phyloP scores from a whole-genome alignment of 371 early-diverging fungal species.

The Mycotypha africana region DNA sequence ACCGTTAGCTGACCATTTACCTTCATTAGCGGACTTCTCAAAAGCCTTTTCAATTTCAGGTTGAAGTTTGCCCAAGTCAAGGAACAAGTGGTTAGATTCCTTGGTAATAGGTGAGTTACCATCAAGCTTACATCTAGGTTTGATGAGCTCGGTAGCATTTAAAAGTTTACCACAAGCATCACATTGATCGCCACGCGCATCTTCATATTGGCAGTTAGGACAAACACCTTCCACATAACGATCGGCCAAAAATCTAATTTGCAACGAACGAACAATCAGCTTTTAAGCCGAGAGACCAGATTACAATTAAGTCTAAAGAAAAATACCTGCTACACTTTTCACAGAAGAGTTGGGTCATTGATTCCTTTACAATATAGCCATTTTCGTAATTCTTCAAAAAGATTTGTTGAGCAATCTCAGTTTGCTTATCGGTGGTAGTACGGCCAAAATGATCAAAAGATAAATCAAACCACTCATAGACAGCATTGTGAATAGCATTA shows the following conservation, averaged over 20 bases:
- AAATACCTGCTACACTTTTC: constrained; percentile 77
- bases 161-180: constrained; percentile 94
- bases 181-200: constrained; percentile 99
- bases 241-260: constrained; percentile 93
- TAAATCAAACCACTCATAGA: constrained; percentile 97
- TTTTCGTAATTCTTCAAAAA: constrained; percentile 80
- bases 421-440: constrained; percentile 91
- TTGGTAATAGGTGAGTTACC: constrained; percentile 73
- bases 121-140: constrained; percentile 96
- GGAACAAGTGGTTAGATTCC: constrained; percentile 92
- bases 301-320: too few species aligned
- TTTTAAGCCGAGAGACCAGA: too few species aligned
- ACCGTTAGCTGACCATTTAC: constrained; percentile 92
- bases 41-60: constrained; percentile 71
- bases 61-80: constrained; percentile 85
- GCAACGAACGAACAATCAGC: too few species aligned
- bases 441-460: constrained; percentile 98
- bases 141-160: constrained; percentile 90
- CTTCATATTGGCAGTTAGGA: constrained; percentile 83
- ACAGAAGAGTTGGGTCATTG: constrained; percentile 93
- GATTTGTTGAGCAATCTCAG: constrained; percentile 91
- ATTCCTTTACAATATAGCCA: constrained; percentile 70
- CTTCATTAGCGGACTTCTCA: constrained; percentile 56
- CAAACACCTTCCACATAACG: constrained; percentile 98
- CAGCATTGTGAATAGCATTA: constrained; percentile 78